phyloP scores from a whole-genome alignment of 352 stramenopile species.

The Globisporangium nunn region DNA sequence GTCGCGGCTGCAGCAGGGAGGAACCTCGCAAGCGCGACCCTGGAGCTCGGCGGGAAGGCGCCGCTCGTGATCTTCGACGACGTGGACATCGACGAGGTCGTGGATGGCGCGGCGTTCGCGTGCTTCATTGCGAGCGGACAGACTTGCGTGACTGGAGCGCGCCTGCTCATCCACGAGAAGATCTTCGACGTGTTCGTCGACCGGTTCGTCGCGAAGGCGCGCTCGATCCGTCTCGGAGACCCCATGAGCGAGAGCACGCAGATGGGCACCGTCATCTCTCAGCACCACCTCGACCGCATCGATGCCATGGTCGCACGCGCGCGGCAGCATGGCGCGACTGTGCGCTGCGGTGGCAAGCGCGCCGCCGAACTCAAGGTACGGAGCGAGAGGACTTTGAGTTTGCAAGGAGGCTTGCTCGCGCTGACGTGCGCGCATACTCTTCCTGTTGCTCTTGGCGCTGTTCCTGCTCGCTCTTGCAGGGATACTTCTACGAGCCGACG shows the following conservation, averaged over 20 bases:
- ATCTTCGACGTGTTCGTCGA: slow-evolving; percentile 74
- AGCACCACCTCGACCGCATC: slow-evolving; percentile 52
- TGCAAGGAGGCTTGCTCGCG: not conserved
- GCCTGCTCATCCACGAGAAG: slow-evolving; percentile 78
- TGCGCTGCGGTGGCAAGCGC: slow-evolving; percentile 63
- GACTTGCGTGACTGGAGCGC: slow-evolving; percentile 73
- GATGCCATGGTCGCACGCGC: slow-evolving; percentile 73
- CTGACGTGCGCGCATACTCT: too few species aligned
- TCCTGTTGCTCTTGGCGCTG: too few species aligned
- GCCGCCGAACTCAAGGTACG: slow-evolving; percentile 25
- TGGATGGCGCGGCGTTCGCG: slow-evolving; percentile 58
- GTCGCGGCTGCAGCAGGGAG: slow-evolving; percentile 29
- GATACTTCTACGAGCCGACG: slow-evolving; percentile 91
- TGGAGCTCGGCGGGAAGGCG: slow-evolving; percentile 71
- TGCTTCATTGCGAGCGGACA: slow-evolving; percentile 72
- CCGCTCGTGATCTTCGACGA: slow-evolving; percentile 61
- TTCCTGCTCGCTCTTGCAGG: slow-evolving; percentile 8
- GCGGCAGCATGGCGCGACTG: slow-evolving; percentile 65
- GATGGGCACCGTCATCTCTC: slow-evolving; percentile 66
- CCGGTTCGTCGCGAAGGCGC: slow-evolving; percentile 41
- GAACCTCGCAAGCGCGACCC: slow-evolving; percentile 40
- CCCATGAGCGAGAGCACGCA: slow-evolving; percentile 39
- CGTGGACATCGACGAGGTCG: slow-evolving; percentile 50
- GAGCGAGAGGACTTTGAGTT: not conserved
- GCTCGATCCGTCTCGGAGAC: slow-evolving; percentile 47